These are phyloP conservation scores for Purpureocillium lavendulum DNA, from an alignment of 2,329 filamentous ascomycete genomes.

Conservation along the genomic window DNA sequence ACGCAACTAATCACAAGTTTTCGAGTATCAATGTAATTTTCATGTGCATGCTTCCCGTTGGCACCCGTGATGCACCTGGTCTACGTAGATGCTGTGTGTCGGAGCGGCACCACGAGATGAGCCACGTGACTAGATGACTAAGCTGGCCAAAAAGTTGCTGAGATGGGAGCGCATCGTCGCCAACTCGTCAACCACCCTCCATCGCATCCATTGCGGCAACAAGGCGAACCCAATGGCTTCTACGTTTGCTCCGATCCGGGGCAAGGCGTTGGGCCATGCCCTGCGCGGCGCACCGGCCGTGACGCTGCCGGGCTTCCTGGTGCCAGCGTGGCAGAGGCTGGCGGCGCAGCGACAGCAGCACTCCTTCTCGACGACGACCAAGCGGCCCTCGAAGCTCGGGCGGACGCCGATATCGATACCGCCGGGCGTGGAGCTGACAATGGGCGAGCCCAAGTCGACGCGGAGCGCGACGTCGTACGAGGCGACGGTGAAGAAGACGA, in stretches of 20 bases:
- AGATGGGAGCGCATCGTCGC: neutral
- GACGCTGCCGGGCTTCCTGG: slow-evolving; percentile 62
- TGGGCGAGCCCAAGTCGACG: slow-evolving; percentile 52
- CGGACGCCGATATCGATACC: slow-evolving; percentile 72
- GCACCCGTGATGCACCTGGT: too few relatives aligned
- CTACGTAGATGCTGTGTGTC: too few relatives aligned
- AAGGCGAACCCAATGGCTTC: slow-evolving; percentile 21
- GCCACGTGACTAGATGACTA: slow-evolving; percentile 10
- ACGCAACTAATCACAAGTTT: neutral
- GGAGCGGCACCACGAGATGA: too few relatives aligned
- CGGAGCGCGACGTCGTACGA: slow-evolving; percentile 51
- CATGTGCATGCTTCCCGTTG: too few relatives aligned
- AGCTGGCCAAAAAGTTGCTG: slow-evolving; percentile 8
- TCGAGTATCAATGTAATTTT: neutral
- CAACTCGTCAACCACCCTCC: slow-evolving; percentile 1
- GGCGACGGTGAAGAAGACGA: slow-evolving; percentile 53
- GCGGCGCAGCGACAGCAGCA: slow-evolving; percentile 14
- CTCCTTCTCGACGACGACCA: slow-evolving; percentile 62
- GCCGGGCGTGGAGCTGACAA: slow-evolving; percentile 68
- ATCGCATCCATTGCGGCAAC: slow-evolving; percentile 4
- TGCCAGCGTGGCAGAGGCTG: slow-evolving; percentile 55
- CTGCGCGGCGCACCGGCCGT: slow-evolving; percentile 37
- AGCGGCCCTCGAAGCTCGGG: slow-evolving; percentile 74
- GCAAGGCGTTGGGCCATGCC: slow-evolving; percentile 50
- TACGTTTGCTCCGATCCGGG: slow-evolving; percentile 60